Conservation (phyloP, 1,284 basidiomycete genomes). For the Tylopilus sp. region DNA sequence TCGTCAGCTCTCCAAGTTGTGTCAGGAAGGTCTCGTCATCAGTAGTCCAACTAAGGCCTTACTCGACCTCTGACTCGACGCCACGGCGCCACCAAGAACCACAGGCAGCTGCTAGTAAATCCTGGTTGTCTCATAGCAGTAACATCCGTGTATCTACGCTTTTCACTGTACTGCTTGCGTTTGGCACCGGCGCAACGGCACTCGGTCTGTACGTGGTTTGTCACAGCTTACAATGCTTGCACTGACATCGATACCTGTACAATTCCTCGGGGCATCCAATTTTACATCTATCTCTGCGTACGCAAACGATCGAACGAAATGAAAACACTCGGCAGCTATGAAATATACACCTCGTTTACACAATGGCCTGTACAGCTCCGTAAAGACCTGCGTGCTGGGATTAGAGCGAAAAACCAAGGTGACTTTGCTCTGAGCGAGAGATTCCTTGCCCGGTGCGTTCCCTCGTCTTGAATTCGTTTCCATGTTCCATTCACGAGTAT, state of each 20-base stretch:
- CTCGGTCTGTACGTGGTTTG: conserved; percentile 64
- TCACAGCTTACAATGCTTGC: background rate
- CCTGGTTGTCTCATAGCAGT: conserved; percentile 31
- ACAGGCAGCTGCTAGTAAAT: background rate
- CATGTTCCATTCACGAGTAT: background rate
- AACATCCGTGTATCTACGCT: conserved; percentile 52
- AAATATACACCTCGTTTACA: conserved; percentile 69
- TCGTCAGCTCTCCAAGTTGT: background rate
- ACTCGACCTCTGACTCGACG: conserved; percentile 17
- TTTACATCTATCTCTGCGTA: background rate
- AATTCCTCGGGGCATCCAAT: background rate
- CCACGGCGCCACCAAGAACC: conserved; percentile 6
- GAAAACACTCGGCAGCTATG: conserved; percentile 58
- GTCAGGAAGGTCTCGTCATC: background rate
- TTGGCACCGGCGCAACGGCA: conserved; percentile 61
- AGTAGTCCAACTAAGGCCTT: conserved; percentile 11
- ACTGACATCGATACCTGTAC: conserved; percentile 10
- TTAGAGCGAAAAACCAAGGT: conserved; percentile 71
- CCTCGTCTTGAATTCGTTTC: background rate
- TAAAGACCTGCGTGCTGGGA: conserved; percentile 70
- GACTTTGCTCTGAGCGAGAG: conserved; percentile 67
- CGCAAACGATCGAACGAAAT: background rate
- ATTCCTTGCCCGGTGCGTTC: conserved; percentile 66
- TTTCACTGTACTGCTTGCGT: conserved; percentile 57
- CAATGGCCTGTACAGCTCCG: conserved; percentile 71